Evolutionary conservation across 768 basidiomycete species (phyloP), one percentile per base, ranked within the genome.

Genomic region (Trametes elegans): DNA sequence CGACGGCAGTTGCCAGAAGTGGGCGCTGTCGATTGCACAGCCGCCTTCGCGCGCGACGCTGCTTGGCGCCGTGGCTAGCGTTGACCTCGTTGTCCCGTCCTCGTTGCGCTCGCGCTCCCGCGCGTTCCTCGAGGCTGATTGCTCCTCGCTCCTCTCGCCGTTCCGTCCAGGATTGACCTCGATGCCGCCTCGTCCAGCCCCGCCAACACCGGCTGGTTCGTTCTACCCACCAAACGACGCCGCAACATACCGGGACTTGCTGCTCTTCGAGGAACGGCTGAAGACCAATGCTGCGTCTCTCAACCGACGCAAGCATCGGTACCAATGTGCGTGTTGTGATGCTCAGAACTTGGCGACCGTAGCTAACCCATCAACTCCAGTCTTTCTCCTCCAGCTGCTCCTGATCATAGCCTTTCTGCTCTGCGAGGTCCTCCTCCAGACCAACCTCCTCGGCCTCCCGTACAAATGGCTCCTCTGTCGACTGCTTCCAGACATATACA

Each of bases 241-340:
- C 46, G 78, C 87, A 11, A 94, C 93, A 1, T 92, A 88, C 70
- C 77, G 88, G 40, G 96, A 99, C 68, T 74, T 99, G 13, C 79
- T 98, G 21, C 74, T 93, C 40, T 98, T 98, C 57, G 96, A 99
- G 73, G 95, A 98, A 68, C 80, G 96, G n/a, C 82, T 99, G 55
- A 97, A 97, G 74, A 88, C 89, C 18, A 98, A 89, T 66, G 93
- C 92, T 5, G 81, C 87, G n/a, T 81, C 78, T 57, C 75, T 95
- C 14, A 87, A 88, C 63, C 79, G 81, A 26, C 76, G 92, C 52
- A 94, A 94, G 70, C 79, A 83, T 24, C 80, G 89, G 55, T 94
- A 94, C 71, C 88, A 93, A 73, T 67, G 91, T 93, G 66, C 62
- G 83, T 78, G 60, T n/a, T n/a, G n/a, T n/a, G n/a, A n/a, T n/a